phyloP scores from a whole-genome alignment of 2,329 filamentous ascomycete genomes.

The Catunica adiposa region DNA sequence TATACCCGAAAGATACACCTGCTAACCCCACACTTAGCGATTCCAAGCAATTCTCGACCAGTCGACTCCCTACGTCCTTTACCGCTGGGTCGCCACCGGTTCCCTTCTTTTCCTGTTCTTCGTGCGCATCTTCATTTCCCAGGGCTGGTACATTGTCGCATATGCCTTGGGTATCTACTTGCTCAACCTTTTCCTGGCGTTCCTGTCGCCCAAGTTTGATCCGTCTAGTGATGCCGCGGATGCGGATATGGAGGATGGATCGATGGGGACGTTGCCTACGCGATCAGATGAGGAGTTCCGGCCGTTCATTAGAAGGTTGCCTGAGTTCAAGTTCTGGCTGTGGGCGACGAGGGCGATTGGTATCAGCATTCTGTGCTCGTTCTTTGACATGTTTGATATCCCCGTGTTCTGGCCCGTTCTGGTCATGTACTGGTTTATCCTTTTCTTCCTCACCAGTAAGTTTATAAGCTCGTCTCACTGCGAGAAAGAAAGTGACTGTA shows the following conservation, averaged over 20 bases:
- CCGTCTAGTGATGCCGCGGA: slow-evolving; percentile 81
- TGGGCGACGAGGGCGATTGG: slow-evolving; percentile 73
- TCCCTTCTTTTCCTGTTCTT: slow-evolving; percentile 66
- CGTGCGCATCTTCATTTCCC: slow-evolving; percentile 72
- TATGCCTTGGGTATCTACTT: slow-evolving; percentile 98
- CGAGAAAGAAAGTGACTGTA: neutral
- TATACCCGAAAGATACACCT: neutral
- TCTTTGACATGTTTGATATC: slow-evolving; percentile 88
- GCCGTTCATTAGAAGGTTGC: slow-evolving; percentile 86
- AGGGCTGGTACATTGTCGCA: slow-evolving; percentile 98
- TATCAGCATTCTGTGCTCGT: slow-evolving; percentile 75
- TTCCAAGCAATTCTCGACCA: slow-evolving; percentile 92
- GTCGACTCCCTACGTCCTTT: slow-evolving; percentile 74
- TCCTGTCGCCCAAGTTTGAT: slow-evolving; percentile 96
- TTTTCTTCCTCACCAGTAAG: slow-evolving; percentile 89
- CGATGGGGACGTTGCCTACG: slow-evolving; percentile 66
- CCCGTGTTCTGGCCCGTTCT: slow-evolving; percentile 98
- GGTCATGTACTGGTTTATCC: slow-evolving; percentile 96
- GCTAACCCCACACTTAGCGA: slow-evolving; percentile 36
- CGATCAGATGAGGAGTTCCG: slow-evolving; percentile 97
- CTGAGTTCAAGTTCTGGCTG: slow-evolving; percentile 99
- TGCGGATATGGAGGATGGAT: slow-evolving; percentile 89
- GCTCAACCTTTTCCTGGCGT: slow-evolving; percentile 96
- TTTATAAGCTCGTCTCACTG: slow-evolving; percentile 17
- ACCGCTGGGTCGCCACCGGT: slow-evolving; percentile 80